Percentiles rank a stretch among this genome's conserved stretches.
Conservation (phyloP, 352 stramenopile species). For the Pythium pyrilobum region DNA sequence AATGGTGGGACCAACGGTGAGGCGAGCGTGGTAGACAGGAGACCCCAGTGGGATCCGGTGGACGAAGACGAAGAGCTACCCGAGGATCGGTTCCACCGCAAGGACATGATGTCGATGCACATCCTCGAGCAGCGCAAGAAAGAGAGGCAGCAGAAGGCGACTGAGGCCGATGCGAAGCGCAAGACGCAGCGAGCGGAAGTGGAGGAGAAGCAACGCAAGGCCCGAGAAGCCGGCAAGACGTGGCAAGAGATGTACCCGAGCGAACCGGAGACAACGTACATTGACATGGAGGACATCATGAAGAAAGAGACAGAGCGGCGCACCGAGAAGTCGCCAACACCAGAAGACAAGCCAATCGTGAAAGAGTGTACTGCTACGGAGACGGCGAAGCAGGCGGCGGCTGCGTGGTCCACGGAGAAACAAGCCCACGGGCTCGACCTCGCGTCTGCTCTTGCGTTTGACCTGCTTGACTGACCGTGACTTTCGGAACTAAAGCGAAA, state of each 20-base stretch:
- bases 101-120: slow-evolving; percentile 86
- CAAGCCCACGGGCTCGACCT: slow-evolving; percentile 29
- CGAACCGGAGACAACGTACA: slow-evolving; percentile 69
- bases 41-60: slow-evolving; percentile 47
- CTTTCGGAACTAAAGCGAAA: background rate
- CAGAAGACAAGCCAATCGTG: background rate
- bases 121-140: slow-evolving; percentile 66
- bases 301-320: slow-evolving; percentile 27
- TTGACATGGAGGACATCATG: slow-evolving; percentile 70
- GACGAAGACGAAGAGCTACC: slow-evolving; percentile 73
- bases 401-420: slow-evolving; percentile 45
- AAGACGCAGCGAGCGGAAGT: slow-evolving; percentile 35
- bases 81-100: slow-evolving; percentile 72
- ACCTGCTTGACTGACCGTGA: slow-evolving; percentile 30
- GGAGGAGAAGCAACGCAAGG: slow-evolving; percentile 48
- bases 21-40: background rate
- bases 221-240: slow-evolving; percentile 50
- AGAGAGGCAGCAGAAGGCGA: slow-evolving; percentile 54
- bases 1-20: no score
- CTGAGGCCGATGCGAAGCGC: slow-evolving; percentile 51
- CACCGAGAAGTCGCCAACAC: background rate
- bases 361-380: slow-evolving; percentile 31
- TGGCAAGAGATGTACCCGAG: slow-evolving; percentile 79
- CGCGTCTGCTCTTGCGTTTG: slow-evolving; percentile 61
- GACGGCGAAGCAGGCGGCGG: slow-evolving; percentile 34